Conservation (phyloP, 495 filamentous ascomycete species). For the Tuber brumale region DNA sequence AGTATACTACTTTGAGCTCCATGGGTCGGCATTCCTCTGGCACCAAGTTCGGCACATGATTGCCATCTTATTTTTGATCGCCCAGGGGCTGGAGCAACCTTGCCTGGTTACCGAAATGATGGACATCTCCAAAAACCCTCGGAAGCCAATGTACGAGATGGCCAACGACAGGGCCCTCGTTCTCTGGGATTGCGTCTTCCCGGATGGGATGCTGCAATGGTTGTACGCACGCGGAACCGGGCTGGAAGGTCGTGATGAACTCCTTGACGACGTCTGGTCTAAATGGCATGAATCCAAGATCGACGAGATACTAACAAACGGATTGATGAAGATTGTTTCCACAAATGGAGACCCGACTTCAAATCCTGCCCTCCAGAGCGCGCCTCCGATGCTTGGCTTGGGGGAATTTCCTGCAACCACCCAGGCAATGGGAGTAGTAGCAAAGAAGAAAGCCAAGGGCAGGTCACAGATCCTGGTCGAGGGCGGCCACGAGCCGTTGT, state of each 20-base stretch:
- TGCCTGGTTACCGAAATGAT: slow-evolving; percentile 64
- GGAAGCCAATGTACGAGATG: slow-evolving; percentile 79
- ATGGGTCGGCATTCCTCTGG: slow-evolving; percentile 94
- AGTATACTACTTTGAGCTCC: slow-evolving; percentile 76
- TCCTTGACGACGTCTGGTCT: slow-evolving; percentile 70
- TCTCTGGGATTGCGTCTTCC: slow-evolving; percentile 92
- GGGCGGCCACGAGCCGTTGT: slow-evolving; percentile 57
- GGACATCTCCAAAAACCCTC: slow-evolving; percentile 60
- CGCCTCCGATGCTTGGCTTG: not conserved
- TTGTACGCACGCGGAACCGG: slow-evolving; percentile 50
- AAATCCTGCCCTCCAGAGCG: not conserved
- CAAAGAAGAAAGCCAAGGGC: slow-evolving; percentile 42
- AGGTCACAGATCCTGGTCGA: slow-evolving; percentile 60
- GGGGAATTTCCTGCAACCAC: not conserved
- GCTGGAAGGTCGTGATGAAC: slow-evolving; percentile 53
- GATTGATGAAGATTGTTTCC: slow-evolving; percentile 58
- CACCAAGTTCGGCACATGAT: slow-evolving; percentile 95
- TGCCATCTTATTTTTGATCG: slow-evolving; percentile 78
- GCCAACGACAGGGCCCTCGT: slow-evolving; percentile 82
- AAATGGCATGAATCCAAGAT: slow-evolving; percentile 79
- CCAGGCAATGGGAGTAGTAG: slow-evolving; percentile 18
- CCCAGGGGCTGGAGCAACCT: slow-evolving; percentile 76
- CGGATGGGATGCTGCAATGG: slow-evolving; percentile 72
- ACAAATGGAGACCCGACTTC: slow-evolving; percentile 9
- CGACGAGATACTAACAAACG: slow-evolving; percentile 71